A percentile compares a stretch with the other conserved stretches of the same genome.
Conservation (phyloP, 768 basidiomycete species). For the Suillus clintonianus region DNA sequence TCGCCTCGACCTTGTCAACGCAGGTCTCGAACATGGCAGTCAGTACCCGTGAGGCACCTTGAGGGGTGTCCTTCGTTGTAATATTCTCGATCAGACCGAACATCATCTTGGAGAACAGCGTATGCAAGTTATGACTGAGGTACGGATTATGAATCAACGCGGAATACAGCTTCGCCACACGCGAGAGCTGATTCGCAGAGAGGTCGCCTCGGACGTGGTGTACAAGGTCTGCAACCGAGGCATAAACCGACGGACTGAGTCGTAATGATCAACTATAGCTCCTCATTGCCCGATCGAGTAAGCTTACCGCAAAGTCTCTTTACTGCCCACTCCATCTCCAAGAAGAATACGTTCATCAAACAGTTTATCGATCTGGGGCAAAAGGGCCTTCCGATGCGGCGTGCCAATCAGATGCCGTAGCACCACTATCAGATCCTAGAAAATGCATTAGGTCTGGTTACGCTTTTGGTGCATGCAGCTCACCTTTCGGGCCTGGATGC, state of each 20-base stretch:
- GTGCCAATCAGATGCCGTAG: conserved; percentile 87
- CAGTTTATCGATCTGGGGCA: conserved; percentile 84
- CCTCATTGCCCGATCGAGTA: not conserved
- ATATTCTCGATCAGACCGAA: conserved; percentile 87
- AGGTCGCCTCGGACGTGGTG: conserved; percentile 89
- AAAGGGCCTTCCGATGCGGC: conserved; percentile 73
- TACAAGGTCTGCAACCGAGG: conserved; percentile 88
- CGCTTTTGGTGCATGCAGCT: conserved; percentile 3
- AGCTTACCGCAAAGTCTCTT: conserved; percentile 78
- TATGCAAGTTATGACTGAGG: conserved; percentile 78
- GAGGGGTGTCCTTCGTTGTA: conserved; percentile 68
- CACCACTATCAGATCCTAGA: conserved; percentile 88
- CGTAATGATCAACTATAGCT: conserved; percentile 7
- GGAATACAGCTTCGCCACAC: conserved; percentile 82
- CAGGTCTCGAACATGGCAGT: conserved; percentile 78
- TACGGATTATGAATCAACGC: conserved; percentile 88
- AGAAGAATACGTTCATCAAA: conserved; percentile 89
- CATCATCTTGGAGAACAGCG: conserved; percentile 90
- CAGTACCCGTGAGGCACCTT: conserved; percentile 70
- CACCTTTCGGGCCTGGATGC: conserved; percentile 81
- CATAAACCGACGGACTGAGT: conserved; percentile 75
- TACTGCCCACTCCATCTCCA: conserved; percentile 79
- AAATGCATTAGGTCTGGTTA: conserved; percentile 2
- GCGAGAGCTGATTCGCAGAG: conserved; percentile 69
- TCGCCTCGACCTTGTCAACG: conserved; percentile 81